phyloP scores from a whole-genome alignment of 495 filamentous ascomycete species.

The Penicillium canescens region DNA sequence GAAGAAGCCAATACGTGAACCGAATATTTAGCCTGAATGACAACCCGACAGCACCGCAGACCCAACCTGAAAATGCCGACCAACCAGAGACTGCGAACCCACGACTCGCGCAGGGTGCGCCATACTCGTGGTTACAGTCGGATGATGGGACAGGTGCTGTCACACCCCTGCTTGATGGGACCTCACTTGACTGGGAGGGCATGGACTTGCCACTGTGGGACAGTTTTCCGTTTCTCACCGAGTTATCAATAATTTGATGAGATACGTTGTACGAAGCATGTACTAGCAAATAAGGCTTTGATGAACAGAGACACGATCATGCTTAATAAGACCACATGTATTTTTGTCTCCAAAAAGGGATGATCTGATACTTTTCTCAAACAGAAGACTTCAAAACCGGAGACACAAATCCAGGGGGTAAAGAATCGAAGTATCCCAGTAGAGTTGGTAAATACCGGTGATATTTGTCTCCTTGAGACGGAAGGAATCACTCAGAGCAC shows the following conservation, averaged over 20 bases:
- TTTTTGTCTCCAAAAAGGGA: neutral
- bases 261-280: neutral
- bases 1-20: slow-evolving; percentile 37
- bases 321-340: neutral
- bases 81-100: slow-evolving; percentile 8
- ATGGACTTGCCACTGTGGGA: slow-evolving; percentile 39
- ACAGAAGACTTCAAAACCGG: slow-evolving; percentile 11
- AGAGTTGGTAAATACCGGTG: slow-evolving; percentile 21
- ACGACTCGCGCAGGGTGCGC: slow-evolving; percentile 5
- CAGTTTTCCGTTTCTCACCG: slow-evolving; percentile 39
- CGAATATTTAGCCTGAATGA: slow-evolving; percentile 38
- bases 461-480: slow-evolving; percentile 22
- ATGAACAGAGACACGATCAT: neutral
- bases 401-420: slow-evolving; percentile 13
- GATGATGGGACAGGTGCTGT: slow-evolving; percentile 16
- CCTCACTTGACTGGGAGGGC: slow-evolving; percentile 30
- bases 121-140: slow-evolving; percentile 21
- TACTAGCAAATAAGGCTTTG: neutral
- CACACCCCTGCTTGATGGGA: slow-evolving; percentile 17
- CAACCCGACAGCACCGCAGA: slow-evolving; percentile 9
- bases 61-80: slow-evolving; percentile 2
- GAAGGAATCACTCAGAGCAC: slow-evolving; percentile 18
- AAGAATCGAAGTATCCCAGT: slow-evolving; percentile 21
- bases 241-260: slow-evolving; percentile 11
- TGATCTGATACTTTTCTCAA: neutral